These are phyloP conservation scores for Epichloe scottii DNA, from an alignment of 2,329 filamentous ascomycete genomes.

Conservation along the genomic window DNA sequence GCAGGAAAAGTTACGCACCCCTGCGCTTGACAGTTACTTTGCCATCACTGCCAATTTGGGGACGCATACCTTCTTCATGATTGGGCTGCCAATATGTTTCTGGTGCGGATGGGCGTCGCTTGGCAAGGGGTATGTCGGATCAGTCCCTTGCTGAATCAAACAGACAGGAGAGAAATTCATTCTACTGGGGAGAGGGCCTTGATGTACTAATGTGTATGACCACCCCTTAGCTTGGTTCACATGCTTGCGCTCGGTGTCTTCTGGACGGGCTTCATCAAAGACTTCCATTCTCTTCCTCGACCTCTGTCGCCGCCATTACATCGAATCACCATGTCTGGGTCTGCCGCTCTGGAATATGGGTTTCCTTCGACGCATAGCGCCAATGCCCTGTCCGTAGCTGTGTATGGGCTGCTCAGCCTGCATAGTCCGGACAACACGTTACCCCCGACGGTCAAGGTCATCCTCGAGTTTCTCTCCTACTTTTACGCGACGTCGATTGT, in stretches of 20 bases:
- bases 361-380: constrained; percentile 96
- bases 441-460: constrained; percentile 42
- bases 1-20: constrained; percentile 68
- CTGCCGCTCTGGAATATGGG: constrained; percentile 87
- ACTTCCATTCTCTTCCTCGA: constrained; percentile 81
- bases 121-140: constrained; percentile 63
- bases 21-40: constrained; percentile 88
- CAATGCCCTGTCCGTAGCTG: constrained; percentile 87
- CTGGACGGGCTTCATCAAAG: constrained; percentile 87
- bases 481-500: constrained; percentile 84
- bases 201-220: background rate
- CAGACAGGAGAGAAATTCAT: background rate
- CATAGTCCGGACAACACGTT: constrained; percentile 52
- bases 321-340: constrained; percentile 95
- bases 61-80: constrained; percentile 98
- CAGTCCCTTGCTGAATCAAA: background rate
- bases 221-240: constrained; percentile 47
- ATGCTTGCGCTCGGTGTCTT: constrained; percentile 70
- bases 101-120: constrained; percentile 85
- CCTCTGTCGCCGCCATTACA: constrained; percentile 85
- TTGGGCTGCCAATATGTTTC: constrained; percentile 85
- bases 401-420: constrained; percentile 67
- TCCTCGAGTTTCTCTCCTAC: constrained; percentile 59
- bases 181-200: too few relatives aligned
- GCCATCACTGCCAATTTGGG: constrained; percentile 92